phyloP scores from a whole-genome alignment of 495 filamentous ascomycete genomes.

The Geoglossum glabrum region DNA sequence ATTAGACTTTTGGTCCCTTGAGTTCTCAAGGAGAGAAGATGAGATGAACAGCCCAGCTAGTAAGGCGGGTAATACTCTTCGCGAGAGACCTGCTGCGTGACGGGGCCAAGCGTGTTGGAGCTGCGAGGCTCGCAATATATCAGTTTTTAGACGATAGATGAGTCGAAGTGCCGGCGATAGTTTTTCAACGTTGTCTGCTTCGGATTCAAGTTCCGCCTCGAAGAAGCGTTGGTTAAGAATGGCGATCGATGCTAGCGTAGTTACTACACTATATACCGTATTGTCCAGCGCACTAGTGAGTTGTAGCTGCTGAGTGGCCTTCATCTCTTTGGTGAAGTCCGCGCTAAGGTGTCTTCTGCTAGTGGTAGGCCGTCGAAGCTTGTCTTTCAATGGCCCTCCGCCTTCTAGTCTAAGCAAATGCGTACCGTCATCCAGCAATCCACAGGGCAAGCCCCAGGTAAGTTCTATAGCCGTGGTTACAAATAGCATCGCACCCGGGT shows the following conservation, averaged over 20 bases:
- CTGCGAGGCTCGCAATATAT: neutral
- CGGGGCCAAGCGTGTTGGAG: neutral
- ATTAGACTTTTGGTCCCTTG: neutral
- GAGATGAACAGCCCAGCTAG: neutral
- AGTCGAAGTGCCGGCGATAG: neutral
- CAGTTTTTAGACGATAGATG: neutral
- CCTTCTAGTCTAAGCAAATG: neutral
- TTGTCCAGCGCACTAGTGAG: neutral
- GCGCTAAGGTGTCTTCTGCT: neutral
- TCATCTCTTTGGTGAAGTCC: neutral
- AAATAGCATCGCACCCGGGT: neutral
- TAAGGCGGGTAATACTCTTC: neutral
- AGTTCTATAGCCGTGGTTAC: neutral
- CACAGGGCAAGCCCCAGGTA: neutral
- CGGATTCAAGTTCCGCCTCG: neutral
- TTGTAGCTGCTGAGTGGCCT: neutral
- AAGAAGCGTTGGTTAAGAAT: neutral
- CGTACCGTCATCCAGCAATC: neutral
- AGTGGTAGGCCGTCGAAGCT: neutral
- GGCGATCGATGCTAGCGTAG: neutral
- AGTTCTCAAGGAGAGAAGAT: neutral
- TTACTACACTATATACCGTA: neutral
- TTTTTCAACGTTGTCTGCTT: neutral
- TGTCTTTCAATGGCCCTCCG: neutral
- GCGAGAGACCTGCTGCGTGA: neutral